Percentiles rank a stretch among this genome's conserved stretches.
These are phyloP conservation scores for Plectosphaerella cucumerina DNA, from an alignment of 2,329 filamentous ascomycete species.

Conservation along the genomic window DNA sequence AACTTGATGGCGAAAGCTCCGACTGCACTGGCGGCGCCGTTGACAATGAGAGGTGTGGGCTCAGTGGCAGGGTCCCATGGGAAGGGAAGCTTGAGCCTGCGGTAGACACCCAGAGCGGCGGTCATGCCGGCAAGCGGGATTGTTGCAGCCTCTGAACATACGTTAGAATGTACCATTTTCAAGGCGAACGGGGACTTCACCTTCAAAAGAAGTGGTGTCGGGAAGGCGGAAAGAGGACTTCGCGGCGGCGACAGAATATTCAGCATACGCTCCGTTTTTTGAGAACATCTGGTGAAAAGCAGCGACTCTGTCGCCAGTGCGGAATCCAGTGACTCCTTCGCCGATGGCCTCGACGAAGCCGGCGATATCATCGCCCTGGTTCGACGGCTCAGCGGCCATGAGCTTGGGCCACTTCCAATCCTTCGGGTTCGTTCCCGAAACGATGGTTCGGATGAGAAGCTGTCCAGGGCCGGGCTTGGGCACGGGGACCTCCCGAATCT, in stretches of 20 bases:
- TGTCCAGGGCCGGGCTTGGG: constrained; percentile 7
- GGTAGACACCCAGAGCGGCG: constrained; percentile 45
- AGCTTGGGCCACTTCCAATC: constrained; percentile 14
- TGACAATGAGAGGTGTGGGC: constrained; percentile 31
- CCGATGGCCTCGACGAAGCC: constrained; percentile 14
- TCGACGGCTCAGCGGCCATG: constrained; percentile 1
- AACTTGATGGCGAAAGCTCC: constrained; percentile 56
- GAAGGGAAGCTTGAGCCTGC: constrained; percentile 38
- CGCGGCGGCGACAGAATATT: constrained; percentile 52
- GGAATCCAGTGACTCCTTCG: constrained; percentile 10
- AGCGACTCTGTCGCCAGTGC: constrained; percentile 37
- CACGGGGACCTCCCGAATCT: constrained; percentile 1
- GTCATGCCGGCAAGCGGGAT: constrained; percentile 54
- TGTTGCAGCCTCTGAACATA: constrained; percentile 42
- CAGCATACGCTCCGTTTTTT: constrained; percentile 54
- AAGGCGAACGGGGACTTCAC: not conserved
- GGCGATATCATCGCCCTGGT: constrained; percentile 16
- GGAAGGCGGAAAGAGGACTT: constrained; percentile 53
- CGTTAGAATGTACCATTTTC: not conserved
- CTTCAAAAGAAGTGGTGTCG: constrained; percentile 40
- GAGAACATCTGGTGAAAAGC: constrained; percentile 45
- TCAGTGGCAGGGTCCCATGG: constrained; percentile 37
- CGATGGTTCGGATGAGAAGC: constrained; percentile 2
- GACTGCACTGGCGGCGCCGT: constrained; percentile 47
- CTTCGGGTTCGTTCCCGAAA: constrained; percentile 17